Percentiles rank a stretch among this genome's conserved stretches.
Evolutionary conservation across 768 basidiomycete genomes (phyloP).

Genomic region (Cantharellus cinnabarinus): DNA sequence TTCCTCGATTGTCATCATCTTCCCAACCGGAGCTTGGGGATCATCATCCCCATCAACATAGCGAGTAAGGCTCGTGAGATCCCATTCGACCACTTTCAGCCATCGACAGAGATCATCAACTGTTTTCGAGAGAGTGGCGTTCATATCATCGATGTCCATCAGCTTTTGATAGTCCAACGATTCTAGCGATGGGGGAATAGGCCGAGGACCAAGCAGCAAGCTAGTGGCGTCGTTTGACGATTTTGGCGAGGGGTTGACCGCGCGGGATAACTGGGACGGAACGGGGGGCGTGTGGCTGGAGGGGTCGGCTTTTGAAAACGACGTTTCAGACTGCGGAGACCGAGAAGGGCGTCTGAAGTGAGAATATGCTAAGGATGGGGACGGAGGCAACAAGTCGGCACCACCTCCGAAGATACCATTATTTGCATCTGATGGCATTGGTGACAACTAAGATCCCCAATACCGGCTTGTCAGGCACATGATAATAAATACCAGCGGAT

Average conservation of each 20-base stretch:
- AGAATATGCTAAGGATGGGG: background rate
- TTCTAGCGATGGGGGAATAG: conserved; percentile 17
- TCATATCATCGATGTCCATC: conserved; percentile 32
- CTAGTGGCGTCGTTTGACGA: too few relatives aligned
- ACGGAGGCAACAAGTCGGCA: background rate
- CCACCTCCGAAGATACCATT: background rate
- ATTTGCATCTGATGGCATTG: background rate
- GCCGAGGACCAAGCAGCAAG: too few relatives aligned
- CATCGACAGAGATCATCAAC: conserved; percentile 59
- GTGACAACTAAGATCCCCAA: background rate
- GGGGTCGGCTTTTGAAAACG: background rate
- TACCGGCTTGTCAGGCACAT: background rate
- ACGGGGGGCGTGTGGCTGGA: conserved; percentile 1
- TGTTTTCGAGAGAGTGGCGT: conserved; percentile 47
- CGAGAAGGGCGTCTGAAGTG: background rate
- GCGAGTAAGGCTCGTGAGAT: conserved; percentile 12
- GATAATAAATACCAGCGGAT: background rate
- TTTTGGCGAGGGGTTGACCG: too few relatives aligned
- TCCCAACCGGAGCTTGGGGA: background rate
- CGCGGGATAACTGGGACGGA: too few relatives aligned
- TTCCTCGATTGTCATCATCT: conserved; percentile 38
- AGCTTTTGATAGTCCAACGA: conserved; percentile 50
- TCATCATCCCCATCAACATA: conserved; percentile 27
- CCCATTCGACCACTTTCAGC: conserved; percentile 53
- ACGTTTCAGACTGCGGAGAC: background rate